Conservation (phyloP, 352 stramenopile species). For the Pythium folliculosum region DNA sequence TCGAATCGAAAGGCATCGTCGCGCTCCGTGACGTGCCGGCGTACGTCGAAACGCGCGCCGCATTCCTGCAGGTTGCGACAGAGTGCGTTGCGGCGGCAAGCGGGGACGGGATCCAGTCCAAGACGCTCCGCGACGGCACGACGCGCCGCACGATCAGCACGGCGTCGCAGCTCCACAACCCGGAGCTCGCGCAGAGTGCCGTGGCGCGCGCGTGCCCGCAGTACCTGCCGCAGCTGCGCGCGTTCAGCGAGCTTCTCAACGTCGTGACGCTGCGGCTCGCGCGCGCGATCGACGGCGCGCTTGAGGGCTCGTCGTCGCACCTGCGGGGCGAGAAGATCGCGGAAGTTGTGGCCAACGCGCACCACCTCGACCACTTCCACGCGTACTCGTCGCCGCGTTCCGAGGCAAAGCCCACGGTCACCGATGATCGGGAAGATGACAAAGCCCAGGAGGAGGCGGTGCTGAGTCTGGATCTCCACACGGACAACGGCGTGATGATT, state of each 20-base stretch:
- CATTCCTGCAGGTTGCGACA: constrained; percentile 20
- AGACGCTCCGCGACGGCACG: constrained; percentile 31
- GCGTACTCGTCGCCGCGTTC: constrained; percentile 26
- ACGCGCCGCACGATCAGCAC: constrained; percentile 30
- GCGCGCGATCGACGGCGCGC: constrained; percentile 14
- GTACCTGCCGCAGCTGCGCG: constrained; percentile 17
- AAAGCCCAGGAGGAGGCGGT: constrained; percentile 2
- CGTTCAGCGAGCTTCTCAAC: constrained; percentile 26
- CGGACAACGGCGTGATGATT: constrained; percentile 37
- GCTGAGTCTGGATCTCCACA: constrained; percentile 34
- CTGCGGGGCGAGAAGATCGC: constrained; percentile 12
- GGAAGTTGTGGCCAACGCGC: constrained; percentile 17
- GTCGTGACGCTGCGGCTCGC: constrained; percentile 17
- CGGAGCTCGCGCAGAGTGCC: constrained; percentile 7
- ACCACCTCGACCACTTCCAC: constrained; percentile 36
- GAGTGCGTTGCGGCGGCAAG: constrained; percentile 14
- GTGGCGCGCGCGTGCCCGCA: constrained; percentile 11
- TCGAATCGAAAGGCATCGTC: constrained; percentile 26
- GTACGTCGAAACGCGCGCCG: constrained; percentile 20
- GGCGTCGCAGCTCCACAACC: constrained; percentile 19
- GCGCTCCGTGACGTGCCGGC: constrained; percentile 25
- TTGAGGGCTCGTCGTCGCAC: constrained; percentile 10
- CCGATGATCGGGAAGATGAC: neutral
- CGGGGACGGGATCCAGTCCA: constrained; percentile 12
- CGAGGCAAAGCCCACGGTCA: neutral